phyloP scores from a whole-genome alignment of 805 yeast genomes.

The Metschnikowia gelsemii region DNA sequence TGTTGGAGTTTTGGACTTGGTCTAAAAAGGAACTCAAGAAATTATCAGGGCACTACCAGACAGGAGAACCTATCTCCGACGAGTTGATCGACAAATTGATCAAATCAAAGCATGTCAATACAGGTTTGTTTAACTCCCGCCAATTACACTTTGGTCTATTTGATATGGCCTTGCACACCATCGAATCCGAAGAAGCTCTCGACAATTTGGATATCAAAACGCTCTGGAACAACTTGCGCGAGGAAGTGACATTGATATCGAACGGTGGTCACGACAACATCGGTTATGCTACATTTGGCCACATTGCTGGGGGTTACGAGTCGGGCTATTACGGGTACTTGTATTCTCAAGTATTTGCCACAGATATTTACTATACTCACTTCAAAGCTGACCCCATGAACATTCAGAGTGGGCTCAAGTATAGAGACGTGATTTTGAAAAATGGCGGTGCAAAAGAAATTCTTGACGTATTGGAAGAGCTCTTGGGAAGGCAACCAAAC shows the following conservation, averaged over 20 bases:
- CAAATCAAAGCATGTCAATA: conserved; percentile 51
- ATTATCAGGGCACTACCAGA: conserved; percentile 65
- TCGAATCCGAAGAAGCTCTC: conserved; percentile 41
- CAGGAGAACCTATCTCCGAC: conserved; percentile 57
- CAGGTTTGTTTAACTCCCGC: conserved; percentile 67
- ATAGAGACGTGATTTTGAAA: conserved; percentile 66
- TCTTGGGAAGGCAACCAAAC: conserved; percentile 75
- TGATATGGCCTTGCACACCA: conserved; percentile 69
- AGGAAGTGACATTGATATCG: conserved; percentile 57
- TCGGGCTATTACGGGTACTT: conserved; percentile 85
- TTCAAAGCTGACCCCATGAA: conserved; percentile 70
- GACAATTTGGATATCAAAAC: conserved; percentile 46
- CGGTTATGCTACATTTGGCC: conserved; percentile 78
- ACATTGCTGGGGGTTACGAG: conserved; percentile 78
- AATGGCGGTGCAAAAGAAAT: conserved; percentile 77
- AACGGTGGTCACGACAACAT: conserved; percentile 55
- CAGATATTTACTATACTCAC: conserved; percentile 73
- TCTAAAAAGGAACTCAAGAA: conserved; percentile 54
- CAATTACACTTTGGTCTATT: conserved; percentile 78
- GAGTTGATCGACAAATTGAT: conserved; percentile 17
- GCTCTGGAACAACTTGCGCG: conserved; percentile 66
- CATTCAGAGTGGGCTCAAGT: conserved; percentile 56
- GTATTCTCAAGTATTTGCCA: conserved; percentile 84
- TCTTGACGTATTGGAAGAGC: conserved; percentile 58
- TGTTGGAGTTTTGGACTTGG: conserved; percentile 91